Evolutionary conservation across 768 basidiomycete species (phyloP).

Genomic region (Amyloporia xantha): DNA sequence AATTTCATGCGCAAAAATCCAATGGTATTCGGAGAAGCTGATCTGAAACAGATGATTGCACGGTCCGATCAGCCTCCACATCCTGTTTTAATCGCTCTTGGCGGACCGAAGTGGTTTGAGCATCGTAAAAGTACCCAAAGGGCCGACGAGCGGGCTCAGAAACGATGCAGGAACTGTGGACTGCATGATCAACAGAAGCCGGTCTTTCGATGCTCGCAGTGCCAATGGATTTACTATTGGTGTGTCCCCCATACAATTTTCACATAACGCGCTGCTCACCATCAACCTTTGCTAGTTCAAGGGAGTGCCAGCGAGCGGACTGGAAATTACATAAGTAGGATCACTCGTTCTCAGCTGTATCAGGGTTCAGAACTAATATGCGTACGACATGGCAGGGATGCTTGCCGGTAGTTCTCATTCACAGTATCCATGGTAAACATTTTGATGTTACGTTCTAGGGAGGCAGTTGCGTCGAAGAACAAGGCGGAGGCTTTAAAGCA

Average conservation of each 20-base stretch:
- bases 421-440: too few species aligned
- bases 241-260: not conserved
- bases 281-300: constrained; percentile 14
- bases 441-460: not conserved
- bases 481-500: not conserved
- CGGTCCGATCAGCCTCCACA: not conserved
- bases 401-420: not conserved
- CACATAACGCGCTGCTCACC: not conserved
- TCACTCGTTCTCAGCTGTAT: too few species aligned
- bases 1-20: not conserved
- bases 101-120: not conserved
- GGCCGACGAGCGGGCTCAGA: not conserved
- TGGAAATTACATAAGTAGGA: constrained; percentile 22
- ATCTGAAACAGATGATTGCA: not conserved
- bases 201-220: not conserved
- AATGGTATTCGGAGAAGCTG: not conserved
- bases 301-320: constrained; percentile 18
- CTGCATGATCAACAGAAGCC: not conserved
- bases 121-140: not conserved
- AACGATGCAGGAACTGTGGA: not conserved
- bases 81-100: not conserved
- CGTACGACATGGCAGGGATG: not conserved
- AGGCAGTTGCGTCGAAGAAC: not conserved
- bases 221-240: constrained; percentile 1
- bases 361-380: too few species aligned